These are phyloP conservation scores for Passiflora organensis DNA, from an alignment of 345 rosid genomes.

Conservation along the genomic window DNA sequence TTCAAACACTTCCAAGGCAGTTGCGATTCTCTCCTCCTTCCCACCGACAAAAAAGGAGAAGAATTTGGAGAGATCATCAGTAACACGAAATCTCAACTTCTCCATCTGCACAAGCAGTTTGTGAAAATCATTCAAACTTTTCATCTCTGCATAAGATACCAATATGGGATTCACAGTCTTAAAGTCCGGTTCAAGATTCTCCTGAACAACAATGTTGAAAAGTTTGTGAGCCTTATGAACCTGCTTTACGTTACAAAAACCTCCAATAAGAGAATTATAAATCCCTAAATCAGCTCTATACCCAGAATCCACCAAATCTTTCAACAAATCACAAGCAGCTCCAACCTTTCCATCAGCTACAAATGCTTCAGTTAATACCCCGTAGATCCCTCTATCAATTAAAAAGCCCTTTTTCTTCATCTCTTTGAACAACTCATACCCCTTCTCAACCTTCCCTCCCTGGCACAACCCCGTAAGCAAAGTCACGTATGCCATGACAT, in stretches of 20 bases:
- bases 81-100: constrained; percentile 46
- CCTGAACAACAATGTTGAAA: constrained; percentile 45
- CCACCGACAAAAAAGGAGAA: constrained; percentile 47
- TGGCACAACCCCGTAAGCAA: constrained; percentile 59
- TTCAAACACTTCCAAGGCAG: constrained; percentile 60
- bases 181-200: constrained; percentile 67
- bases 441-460: constrained; percentile 53
- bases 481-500: constrained; percentile 80
- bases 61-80: constrained; percentile 49
- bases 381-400: constrained; percentile 68
- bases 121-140: constrained; percentile 44
- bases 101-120: constrained; percentile 52
- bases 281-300: constrained; percentile 78
- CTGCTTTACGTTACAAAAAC: constrained; percentile 52
- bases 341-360: constrained; percentile 62
- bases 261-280: constrained; percentile 70
- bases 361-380: constrained; percentile 62
- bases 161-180: constrained; percentile 66
- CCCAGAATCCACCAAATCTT: constrained; percentile 82
- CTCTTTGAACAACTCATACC: constrained; percentile 57
- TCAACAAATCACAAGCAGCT: constrained; percentile 59
- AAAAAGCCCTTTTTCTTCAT: constrained; percentile 63
- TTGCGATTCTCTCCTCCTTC: constrained; percentile 35
- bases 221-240: constrained; percentile 76
- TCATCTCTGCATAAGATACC: constrained; percentile 52